Evolutionary conservation across 2,329 filamentous ascomycete species (phyloP), one percentile per base, ranked within the genome.

Genomic region (Bimuria novae-zelandiae): DNA sequence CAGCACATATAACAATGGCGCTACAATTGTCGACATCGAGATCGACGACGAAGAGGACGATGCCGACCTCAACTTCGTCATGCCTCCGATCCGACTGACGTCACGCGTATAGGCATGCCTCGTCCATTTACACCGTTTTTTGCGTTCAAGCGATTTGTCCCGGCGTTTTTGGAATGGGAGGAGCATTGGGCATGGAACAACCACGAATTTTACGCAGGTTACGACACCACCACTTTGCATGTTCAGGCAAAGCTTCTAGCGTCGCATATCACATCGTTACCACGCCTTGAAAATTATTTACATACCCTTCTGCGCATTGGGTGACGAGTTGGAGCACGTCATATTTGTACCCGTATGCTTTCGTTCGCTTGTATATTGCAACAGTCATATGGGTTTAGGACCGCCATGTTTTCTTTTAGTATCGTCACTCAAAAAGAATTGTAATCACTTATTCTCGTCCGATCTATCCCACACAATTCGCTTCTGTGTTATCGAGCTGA

Each of bases 31-130:
- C 43, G 63, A 65, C 19, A 74, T 74, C 16, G 71, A 74, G 52
- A 64, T 74, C 16, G 72, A 74, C 49, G 69, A 73, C 25, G 64
- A 73, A 12, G 61, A 67, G 6, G 67, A 70, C 11, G 65, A 68
- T 3, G 69, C 72, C 23, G 67, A 72, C 11, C 47, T 54, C 4
- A 62, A 68, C 22, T 73, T 72, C 37, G 63, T 69, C n/a, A 65
- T 74, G 65, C 70, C 72, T 10, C 69, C 71, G 21, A 61, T 74
- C 16, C 66, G 71, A 27, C 52, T 74, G 35, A 74, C 69, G 8
- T 72, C 72, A 11, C 68, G 69, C 11, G 59, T 54, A 29, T 64
- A 52, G 48, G 60, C 33, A 49, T 7, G n/a, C n/a, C n/a, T n/a
- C n/a, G n/a, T n/a, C n/a, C n/a, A n/a, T n/a, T n/a, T n/a, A n/a